Conservation (phyloP, 2,329 filamentous ascomycete genomes). For the Diaporthe humulicola region DNA sequence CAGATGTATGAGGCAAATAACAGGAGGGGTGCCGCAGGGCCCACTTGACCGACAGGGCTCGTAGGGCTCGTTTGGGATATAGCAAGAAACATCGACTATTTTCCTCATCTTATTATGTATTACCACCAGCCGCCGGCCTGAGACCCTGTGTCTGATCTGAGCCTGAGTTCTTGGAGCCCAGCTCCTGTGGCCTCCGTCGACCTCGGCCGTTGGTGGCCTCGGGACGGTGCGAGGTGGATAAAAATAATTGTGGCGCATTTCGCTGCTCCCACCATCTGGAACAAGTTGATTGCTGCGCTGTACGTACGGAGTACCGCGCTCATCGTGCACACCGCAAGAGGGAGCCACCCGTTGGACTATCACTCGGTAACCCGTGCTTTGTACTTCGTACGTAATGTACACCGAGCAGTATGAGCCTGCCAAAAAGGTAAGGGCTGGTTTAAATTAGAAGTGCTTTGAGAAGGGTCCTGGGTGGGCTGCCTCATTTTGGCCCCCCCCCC, state of each 20-base stretch:
- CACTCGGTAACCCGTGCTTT: background rate
- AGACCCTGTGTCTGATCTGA: background rate
- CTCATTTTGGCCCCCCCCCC: conserved; percentile 29
- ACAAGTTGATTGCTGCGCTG: background rate
- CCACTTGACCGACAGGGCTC: conserved; percentile 32
- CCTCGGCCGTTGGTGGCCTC: conserved; percentile 19
- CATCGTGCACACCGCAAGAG: conserved; percentile 19
- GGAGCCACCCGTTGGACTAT: background rate
- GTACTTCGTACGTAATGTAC: conserved; percentile 9
- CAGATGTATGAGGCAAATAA: conserved; percentile 37
- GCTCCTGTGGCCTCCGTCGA: background rate
- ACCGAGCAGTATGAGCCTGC: background rate
- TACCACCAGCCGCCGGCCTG: background rate
- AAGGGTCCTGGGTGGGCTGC: conserved; percentile 25
- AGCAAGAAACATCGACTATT: conserved; percentile 24
- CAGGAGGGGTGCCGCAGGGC: conserved; percentile 32
- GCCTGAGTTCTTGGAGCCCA: background rate
- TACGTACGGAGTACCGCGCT: background rate
- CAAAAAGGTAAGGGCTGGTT: conserved; percentile 21
- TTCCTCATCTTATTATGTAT: conserved; percentile 19
- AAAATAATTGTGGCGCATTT: conserved; percentile 26
- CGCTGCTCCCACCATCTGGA: background rate
- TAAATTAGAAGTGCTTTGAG: conserved; percentile 14
- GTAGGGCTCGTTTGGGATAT: conserved; percentile 38
- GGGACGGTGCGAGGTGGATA: conserved; percentile 23